Evolutionary conservation across 768 basidiomycete genomes (phyloP).

Genomic region (Trametopsis cervina): DNA sequence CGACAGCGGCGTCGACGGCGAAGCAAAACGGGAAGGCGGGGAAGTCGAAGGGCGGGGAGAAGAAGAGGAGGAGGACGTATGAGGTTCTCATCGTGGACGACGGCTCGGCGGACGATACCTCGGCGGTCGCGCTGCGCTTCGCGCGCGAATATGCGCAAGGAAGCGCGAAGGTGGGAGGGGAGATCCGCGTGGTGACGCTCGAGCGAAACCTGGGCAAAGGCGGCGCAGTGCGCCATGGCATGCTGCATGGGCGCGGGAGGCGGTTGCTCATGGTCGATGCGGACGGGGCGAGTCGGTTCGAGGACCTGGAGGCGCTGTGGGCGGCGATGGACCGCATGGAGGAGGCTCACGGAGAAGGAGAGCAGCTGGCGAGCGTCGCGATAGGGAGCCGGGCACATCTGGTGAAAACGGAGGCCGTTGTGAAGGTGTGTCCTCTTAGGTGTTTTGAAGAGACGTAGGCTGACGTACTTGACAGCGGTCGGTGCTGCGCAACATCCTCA

Average conservation of each 20-base stretch:
- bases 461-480: conserved; percentile 57
- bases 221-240: conserved; percentile 88
- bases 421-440: conserved; percentile 55
- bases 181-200: conserved; percentile 74
- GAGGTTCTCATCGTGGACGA: conserved; percentile 91
- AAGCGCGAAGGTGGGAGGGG: conserved; percentile 25
- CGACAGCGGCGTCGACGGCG: conserved; percentile 22
- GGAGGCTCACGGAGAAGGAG: conserved; percentile 38
- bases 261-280: conserved; percentile 90
- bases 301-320: conserved; percentile 79
- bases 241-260: conserved; percentile 72
- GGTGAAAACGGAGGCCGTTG: conserved; percentile 87
- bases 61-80: too few relatives aligned
- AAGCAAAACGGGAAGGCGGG: too few relatives aligned
- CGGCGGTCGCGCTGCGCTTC: conserved; percentile 53
- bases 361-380: conserved; percentile 51
- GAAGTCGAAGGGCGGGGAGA: too few relatives aligned
- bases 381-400: conserved; percentile 91
- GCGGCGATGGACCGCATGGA: conserved; percentile 49
- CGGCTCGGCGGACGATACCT: conserved; percentile 76
- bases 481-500: conserved; percentile 80
- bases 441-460: background rate
- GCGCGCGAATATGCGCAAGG: conserved; percentile 47
- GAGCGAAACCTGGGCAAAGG: conserved; percentile 87
- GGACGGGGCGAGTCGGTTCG: conserved; percentile 86